These are phyloP conservation scores for Penicillium glabrum DNA, from an alignment of 2,329 filamentous ascomycete species.

Conservation along the genomic window DNA sequence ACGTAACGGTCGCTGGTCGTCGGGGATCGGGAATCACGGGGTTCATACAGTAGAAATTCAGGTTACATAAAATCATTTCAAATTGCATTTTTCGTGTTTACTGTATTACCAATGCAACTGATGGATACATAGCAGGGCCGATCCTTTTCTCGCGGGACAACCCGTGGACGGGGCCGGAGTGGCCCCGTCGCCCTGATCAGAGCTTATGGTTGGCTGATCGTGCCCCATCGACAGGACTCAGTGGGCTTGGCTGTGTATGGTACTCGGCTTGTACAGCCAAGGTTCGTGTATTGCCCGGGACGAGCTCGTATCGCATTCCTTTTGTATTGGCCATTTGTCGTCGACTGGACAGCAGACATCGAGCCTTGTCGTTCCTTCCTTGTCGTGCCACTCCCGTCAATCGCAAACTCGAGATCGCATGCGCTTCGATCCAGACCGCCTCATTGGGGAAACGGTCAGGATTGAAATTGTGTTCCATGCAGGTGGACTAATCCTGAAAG, in stretches of 20 bases:
- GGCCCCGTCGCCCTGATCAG: conserved; percentile 12
- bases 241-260: neutral
- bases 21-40: neutral
- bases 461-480: neutral
- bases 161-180: conserved; percentile 7
- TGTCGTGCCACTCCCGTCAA: neutral
- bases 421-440: neutral
- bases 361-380: neutral
- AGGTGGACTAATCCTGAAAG: neutral
- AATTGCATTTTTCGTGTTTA: neutral
- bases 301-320: neutral
- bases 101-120: neutral
- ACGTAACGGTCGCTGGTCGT: conserved; percentile 26
- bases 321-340: neutral
- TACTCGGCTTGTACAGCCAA: neutral
- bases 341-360: neutral
- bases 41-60: neutral
- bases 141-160: conserved; percentile 6
- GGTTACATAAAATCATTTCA: neutral
- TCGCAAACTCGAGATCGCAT: neutral
- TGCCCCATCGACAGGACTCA: neutral
- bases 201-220: conserved; percentile 13
- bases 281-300: neutral
- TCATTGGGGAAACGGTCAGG: neutral
- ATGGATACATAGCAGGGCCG: neutral